Conservation (phyloP, 2,329 filamentous ascomycete genomes). For the Beauveria sp. region DNA sequence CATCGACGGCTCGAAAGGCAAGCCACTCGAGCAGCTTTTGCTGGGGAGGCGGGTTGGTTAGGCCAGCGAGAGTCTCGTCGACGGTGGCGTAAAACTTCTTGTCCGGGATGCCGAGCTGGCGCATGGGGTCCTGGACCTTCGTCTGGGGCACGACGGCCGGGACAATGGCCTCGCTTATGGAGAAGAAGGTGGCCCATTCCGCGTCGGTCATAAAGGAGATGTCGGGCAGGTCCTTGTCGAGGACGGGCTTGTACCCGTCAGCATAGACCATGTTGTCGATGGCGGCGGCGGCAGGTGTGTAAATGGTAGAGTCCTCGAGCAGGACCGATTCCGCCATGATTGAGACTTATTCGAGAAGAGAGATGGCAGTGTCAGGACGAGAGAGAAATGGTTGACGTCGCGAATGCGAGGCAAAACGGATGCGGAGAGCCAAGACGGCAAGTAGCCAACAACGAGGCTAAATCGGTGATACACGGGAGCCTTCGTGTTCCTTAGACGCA, state of each 20-base stretch:
- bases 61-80: constrained; percentile 25
- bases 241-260: constrained; percentile 3
- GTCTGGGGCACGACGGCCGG: constrained; percentile 47
- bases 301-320: constrained; percentile 5
- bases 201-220: constrained; percentile 34
- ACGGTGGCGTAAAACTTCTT: constrained; percentile 42
- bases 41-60: constrained; percentile 32
- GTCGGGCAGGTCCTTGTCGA: constrained; percentile 13
- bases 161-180: constrained; percentile 51
- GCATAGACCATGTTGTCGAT: not conserved
- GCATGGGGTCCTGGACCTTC: constrained; percentile 27
- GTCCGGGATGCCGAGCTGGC: constrained; percentile 39
- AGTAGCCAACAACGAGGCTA: not conserved
- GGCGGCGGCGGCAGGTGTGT: not conserved
- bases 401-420: not conserved
- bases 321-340: constrained; percentile 3
- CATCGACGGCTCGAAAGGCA: constrained; percentile 40
- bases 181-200: constrained; percentile 47
- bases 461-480: not conserved
- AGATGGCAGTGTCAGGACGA: no score
- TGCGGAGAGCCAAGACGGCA: not conserved
- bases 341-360: no score
- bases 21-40: constrained; percentile 46
- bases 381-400: not conserved
- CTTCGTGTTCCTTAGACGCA: not conserved